Percentiles rank a stretch among this genome's conserved stretches.
phyloP scores from a whole-genome alignment of 73 alveolate genomes.

The Paramecium biaurelia region DNA sequence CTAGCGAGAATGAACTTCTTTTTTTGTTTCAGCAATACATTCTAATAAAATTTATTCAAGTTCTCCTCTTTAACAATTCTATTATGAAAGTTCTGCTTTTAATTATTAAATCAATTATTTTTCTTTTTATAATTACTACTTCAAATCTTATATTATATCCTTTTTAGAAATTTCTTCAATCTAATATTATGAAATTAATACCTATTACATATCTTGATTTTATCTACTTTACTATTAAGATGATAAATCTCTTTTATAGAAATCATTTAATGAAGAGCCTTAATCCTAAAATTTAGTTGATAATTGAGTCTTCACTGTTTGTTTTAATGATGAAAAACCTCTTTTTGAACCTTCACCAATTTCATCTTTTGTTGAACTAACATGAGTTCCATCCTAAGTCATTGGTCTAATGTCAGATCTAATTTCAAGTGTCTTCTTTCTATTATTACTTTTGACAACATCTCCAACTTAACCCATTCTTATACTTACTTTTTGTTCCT shows the following conservation, averaged over 20 bases:
- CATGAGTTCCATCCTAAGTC: neutral
- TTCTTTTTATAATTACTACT: neutral
- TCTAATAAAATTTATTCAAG: conserved; percentile 51
- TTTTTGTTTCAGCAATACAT: conserved; percentile 50
- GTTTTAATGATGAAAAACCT: neutral
- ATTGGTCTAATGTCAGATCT: neutral
- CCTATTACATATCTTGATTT: neutral
- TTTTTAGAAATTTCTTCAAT: neutral
- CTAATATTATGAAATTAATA: neutral
- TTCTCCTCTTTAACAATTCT: conserved; percentile 49
- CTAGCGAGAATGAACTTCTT: conserved; percentile 50
- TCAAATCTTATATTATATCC: neutral
- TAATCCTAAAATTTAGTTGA: neutral
- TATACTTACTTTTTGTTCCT: neutral
- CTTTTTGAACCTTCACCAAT: conserved; percentile 22
- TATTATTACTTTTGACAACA: neutral
- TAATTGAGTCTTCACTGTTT: neutral
- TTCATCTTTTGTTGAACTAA: conserved; percentile 24
- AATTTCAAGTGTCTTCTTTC: neutral
- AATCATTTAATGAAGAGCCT: neutral
- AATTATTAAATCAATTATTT: neutral
- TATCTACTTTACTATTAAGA: neutral
- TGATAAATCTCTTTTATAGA: neutral
- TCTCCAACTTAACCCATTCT: neutral
- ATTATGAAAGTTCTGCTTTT: conserved; percentile 30